Percentiles rank a stretch among this genome's conserved stretches.
Conservation (phyloP, 345 rosid species). For the Ailanthus altissimus region DNA sequence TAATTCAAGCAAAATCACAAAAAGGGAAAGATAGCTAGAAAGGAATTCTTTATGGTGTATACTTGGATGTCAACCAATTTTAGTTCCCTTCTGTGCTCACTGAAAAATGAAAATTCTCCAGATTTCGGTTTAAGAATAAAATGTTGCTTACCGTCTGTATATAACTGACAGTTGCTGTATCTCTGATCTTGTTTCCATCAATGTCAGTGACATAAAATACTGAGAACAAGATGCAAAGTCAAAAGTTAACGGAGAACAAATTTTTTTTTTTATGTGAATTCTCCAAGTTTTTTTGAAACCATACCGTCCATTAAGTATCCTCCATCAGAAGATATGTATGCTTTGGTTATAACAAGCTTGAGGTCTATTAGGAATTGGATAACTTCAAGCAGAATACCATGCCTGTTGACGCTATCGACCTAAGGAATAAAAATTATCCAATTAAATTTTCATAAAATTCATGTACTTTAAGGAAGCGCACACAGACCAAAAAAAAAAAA, state of each 20-base stretch:
- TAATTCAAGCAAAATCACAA: not conserved
- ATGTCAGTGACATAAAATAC: slow-evolving; percentile 41
- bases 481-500: not conserved
- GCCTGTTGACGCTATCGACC: slow-evolving; percentile 50
- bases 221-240: slow-evolving; percentile 18
- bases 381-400: slow-evolving; percentile 48
- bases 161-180: slow-evolving; percentile 19
- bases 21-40: too few species aligned
- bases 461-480: not conserved
- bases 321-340: slow-evolving; percentile 55
- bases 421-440: slow-evolving; percentile 5
- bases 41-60: too few species aligned
- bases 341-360: slow-evolving; percentile 48
- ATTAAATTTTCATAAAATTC: not conserved
- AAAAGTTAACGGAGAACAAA: not conserved
- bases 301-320: slow-evolving; percentile 65
- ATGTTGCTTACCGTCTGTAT: slow-evolving; percentile 37
- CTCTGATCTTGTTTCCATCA: slow-evolving; percentile 31
- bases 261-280: not conserved
- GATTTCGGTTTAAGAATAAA: not conserved
- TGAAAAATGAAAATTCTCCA: not conserved
- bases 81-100: too few species aligned
- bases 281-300: not conserved
- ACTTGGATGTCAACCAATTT: too few species aligned
- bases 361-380: slow-evolving; percentile 52